These are phyloP conservation scores for Podospora sp. DNA, from an alignment of 495 filamentous ascomycete genomes.

Conservation along the genomic window DNA sequence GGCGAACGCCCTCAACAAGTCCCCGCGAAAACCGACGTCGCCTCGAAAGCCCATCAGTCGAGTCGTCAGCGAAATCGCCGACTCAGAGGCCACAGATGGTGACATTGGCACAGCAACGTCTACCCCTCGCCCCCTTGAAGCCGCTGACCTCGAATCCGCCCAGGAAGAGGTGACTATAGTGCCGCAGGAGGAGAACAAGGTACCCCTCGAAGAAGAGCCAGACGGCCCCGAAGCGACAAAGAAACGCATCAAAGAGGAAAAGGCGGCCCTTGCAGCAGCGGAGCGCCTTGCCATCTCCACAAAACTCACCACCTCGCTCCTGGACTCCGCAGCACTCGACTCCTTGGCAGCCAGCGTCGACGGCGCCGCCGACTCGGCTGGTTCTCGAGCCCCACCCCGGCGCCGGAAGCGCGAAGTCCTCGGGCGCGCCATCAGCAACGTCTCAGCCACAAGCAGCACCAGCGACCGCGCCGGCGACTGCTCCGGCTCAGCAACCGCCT, in stretches of 20 bases:
- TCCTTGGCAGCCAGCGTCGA: conserved; percentile 16
- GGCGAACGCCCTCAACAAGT: conserved; percentile 41
- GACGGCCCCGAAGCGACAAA: conserved; percentile 1
- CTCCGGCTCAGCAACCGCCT: not conserved
- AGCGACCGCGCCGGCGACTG: conserved; percentile 3
- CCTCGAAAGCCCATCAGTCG: conserved; percentile 24
- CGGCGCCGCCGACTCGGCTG: conserved; percentile 4
- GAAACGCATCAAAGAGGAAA: conserved; percentile 22
- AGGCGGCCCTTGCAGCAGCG: conserved; percentile 17
- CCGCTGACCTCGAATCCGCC: not conserved
- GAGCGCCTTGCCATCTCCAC: conserved; percentile 36
- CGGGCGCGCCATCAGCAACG: conserved; percentile 55
- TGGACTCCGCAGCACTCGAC: conserved; percentile 20
- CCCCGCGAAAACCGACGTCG: conserved; percentile 20
- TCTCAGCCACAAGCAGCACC: conserved; percentile 42
- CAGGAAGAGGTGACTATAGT: not conserved
- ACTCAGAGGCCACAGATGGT: conserved; percentile 43
- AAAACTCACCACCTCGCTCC: conserved; percentile 33
- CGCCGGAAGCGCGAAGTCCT: conserved; percentile 49
- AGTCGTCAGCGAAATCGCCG: conserved; percentile 44
- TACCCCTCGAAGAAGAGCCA: not conserved
- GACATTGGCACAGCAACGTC: conserved; percentile 2
- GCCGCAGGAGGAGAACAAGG: conserved; percentile 11
- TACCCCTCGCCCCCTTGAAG: conserved; percentile 10
- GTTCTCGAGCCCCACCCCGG: conserved; percentile 9